Base-by-base conservation (phyloP, 2,329 filamentous ascomycete species). In the Cladosporium sp. region DNA sequence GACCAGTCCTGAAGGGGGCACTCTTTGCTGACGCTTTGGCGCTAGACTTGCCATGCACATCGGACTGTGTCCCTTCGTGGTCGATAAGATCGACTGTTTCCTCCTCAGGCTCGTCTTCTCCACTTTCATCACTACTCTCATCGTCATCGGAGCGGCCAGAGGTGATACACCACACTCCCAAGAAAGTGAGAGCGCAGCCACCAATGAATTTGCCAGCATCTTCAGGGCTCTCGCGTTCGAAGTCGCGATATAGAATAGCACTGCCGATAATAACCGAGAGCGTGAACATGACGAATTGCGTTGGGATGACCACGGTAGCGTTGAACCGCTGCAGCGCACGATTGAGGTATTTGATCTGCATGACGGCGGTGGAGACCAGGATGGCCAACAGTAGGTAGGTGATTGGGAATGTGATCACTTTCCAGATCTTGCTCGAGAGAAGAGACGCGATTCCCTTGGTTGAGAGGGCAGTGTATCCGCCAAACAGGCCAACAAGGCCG, bases 321-420 rank as follows among this genome's bases (percentile, higher is more conserved):
- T 97, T 92, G 81, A 98, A 99, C 57, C 92, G 88, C 77, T 97
- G 93, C 62, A 99, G 83, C 1, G 90, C 89, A 61, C 87, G 91
- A 80, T 98, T 99, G 76, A 99, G 87, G 76, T 98, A 99, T 76
- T 92, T 94, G 72, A 99, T 94, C 80, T 99, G 95, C 90, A 98
- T 93, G 67, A 99, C 83, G 7, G 95, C 95, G 1, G 94, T 98
- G 55, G 83, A 86, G 21, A 95, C 84, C 30, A 99, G 85, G 59
- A 98, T 85, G 60, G 90, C 82, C 10, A 95, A 78, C n/a, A 99
- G 86, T 1, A 88, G 86, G 75, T 98, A 99, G 24, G 93, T 96
- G 68, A 99, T 90, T 0, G 94, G 93, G 41, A 94, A 98, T 0
- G 92, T 90, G 69, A 99, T 92, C 18, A 92, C 92, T 72, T 91